Evolutionary conservation across 352 stramenopile genomes (phyloP), one percentile per base, ranked within the genome.

Genomic region (Plasmopara halstedii): DNA sequence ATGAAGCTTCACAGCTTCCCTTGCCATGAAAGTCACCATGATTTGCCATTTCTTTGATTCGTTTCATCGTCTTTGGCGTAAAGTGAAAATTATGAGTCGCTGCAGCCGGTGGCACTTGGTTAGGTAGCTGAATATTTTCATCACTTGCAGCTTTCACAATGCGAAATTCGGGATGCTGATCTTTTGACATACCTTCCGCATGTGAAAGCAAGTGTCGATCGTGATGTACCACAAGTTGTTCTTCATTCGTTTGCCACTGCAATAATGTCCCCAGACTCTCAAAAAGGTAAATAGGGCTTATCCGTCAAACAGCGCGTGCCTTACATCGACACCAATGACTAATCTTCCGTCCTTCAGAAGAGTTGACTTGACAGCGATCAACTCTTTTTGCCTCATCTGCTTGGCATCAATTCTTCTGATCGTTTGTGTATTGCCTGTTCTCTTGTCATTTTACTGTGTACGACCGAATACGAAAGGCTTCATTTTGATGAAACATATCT

Each of bases 221-320:
- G 36, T 80, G 67, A 35, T 41, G 61, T 4, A 80, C 46, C n/a
- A 45, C 39, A 13, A 62, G 32, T 0, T 58, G 58, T 13, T 68
- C 40, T 3, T 54, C 8, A 4, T 65, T 58, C 6, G 18, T 37
- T 55, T n/a, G 0, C 47, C 43, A 19, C 70, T 67, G 54, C 74
- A 85, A 48, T 76, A 65, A 36, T 69, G 53, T 1, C 69, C 65
- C 73, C 73, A 85, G 6, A 53, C 50, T 21, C 65, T 69, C 53
- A 76, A 67, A 43, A 85, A 82, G 17, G 57, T 82, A 56, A 82
- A 82, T 50, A 76, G 53, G 6, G 39, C 64, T 31, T 82, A 58
- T 37, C 58, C 69, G 21, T 85, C 73, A 0, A 82, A 46, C 29
- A 85, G n/a, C 1, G 41, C 55, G 45, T 82, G 73, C 25, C 29